Conservation (phyloP, 129 eudicot genomes). For the Solidago caesia region DNA sequence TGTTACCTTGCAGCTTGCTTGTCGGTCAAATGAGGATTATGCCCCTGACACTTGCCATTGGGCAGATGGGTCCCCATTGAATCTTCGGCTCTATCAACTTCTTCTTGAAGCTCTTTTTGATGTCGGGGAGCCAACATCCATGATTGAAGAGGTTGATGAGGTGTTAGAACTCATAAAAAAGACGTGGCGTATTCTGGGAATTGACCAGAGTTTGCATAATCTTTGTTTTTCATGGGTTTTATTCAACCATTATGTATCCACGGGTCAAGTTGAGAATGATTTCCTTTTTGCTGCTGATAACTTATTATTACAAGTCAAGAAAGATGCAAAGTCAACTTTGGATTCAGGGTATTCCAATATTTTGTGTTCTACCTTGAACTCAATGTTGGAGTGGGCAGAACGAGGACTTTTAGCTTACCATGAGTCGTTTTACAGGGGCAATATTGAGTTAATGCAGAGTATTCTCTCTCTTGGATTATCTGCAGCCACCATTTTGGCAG, state of each 20-base stretch:
- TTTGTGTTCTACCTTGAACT: constrained; percentile 47
- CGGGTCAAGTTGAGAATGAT: constrained; percentile 71
- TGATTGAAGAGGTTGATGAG: constrained; percentile 88
- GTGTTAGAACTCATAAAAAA: constrained; percentile 73
- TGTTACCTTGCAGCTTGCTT: constrained; percentile 53
- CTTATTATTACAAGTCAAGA: constrained; percentile 56
- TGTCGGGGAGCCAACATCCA: constrained; percentile 58
- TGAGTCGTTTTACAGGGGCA: constrained; percentile 64
- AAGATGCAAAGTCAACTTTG: constrained; percentile 55
- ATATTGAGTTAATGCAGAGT: constrained; percentile 62
- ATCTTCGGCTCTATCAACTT: constrained; percentile 65
- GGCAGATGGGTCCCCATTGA: constrained; percentile 89
- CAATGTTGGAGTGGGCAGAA: constrained; percentile 75
- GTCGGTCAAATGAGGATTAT: constrained; percentile 64
- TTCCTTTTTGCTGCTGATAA: constrained; percentile 73
- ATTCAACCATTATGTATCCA: constrained; percentile 55
- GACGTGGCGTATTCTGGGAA: constrained; percentile 79
- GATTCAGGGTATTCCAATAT: constrained; percentile 57
- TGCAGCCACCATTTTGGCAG: constrained; percentile 61
- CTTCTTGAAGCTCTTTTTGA: constrained; percentile 87
- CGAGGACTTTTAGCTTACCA: constrained; percentile 62
- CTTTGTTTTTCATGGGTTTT: constrained; percentile 76
- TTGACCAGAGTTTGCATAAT: constrained; percentile 65
- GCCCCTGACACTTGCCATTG: constrained; percentile 68
- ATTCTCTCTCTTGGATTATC: constrained; percentile 57